Conservation (phyloP, 176 grass and related monocot genomes). For the Carex littledalei region DNA sequence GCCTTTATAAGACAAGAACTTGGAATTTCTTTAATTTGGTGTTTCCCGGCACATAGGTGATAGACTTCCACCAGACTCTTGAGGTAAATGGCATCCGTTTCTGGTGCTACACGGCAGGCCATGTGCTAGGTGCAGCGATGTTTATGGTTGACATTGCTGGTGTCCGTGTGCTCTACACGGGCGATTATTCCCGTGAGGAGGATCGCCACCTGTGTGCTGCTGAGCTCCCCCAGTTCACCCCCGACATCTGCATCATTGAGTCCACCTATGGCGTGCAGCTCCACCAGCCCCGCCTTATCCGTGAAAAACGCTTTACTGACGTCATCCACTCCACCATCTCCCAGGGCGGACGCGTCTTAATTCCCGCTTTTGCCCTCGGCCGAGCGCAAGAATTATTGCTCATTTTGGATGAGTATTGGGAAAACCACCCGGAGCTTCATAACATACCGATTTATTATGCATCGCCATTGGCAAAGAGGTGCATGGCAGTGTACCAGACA, state of each 20-base stretch:
- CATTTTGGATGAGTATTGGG: slow-evolving; percentile 95
- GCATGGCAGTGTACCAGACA: slow-evolving; percentile 96
- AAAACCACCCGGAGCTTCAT: slow-evolving; percentile 88
- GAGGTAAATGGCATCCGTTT: slow-evolving; percentile 97
- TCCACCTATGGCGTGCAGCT: slow-evolving; percentile 88
- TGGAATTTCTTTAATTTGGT: background rate
- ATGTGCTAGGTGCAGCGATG: slow-evolving; percentile 95
- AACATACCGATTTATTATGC: slow-evolving; percentile 97
- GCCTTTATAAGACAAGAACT: background rate
- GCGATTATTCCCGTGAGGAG: slow-evolving; percentile 93
- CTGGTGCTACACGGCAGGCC: slow-evolving; percentile 95
- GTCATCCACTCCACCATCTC: slow-evolving; percentile 68
- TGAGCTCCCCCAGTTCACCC: slow-evolving; percentile 76
- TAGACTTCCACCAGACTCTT: slow-evolving; percentile 92
- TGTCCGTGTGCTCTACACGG: slow-evolving; percentile 75
- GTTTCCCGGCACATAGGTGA: slow-evolving; percentile 42
- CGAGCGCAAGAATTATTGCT: slow-evolving; percentile 86
- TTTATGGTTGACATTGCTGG: slow-evolving; percentile 99
- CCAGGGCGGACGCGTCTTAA: slow-evolving; percentile 76
- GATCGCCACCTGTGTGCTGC: slow-evolving; percentile 82
- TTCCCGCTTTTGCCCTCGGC: slow-evolving; percentile 88
- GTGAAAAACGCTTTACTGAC: slow-evolving; percentile 93
- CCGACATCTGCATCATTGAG: slow-evolving; percentile 90
- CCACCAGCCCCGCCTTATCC: slow-evolving; percentile 57
- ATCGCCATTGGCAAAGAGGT: slow-evolving; percentile 86